A percentile compares a stretch with the other conserved stretches of the same genome.
Evolutionary conservation across 139 green algal species (phyloP).

Genomic region (Micromonas pusilla): DNA sequence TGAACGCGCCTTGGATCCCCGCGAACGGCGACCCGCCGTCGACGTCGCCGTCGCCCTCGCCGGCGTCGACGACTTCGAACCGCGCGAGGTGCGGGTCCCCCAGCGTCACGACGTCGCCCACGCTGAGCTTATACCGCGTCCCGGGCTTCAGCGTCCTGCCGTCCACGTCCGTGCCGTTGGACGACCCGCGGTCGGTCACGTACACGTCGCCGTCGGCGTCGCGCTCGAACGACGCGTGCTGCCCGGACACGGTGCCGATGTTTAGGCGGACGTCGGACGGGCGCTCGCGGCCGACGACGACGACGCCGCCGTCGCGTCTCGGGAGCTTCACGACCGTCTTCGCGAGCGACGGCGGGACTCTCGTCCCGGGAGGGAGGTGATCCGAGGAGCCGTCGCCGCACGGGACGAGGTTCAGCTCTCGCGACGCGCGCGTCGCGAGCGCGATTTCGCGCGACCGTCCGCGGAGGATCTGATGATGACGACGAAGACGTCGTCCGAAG

Average conservation of each 20-base stretch:
- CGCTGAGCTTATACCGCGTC: background rate
- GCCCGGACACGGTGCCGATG: constrained; percentile 1
- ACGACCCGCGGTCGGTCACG: constrained; percentile 25
- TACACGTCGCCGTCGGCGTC: background rate
- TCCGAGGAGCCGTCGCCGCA: background rate
- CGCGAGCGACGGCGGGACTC: background rate
- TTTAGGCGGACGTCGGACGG: background rate
- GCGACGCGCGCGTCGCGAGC: too few relatives aligned
- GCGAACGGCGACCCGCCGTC: too few relatives aligned
- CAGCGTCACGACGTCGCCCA: background rate
- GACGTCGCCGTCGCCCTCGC: background rate
- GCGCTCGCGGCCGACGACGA: constrained; percentile 10
- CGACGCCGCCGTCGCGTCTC: background rate
- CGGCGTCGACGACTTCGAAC: background rate
- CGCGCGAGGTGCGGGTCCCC: background rate
- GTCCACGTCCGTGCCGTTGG: constrained; percentile 25
- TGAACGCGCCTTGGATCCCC: background rate
- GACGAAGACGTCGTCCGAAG: too few relatives aligned
- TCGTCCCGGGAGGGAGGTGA: background rate
- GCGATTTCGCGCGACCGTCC: too few relatives aligned
- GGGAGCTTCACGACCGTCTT: background rate
- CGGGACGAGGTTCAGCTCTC: background rate
- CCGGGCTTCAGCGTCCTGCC: background rate
- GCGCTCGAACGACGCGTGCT: constrained; percentile 14
- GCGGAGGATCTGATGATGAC: too few relatives aligned